phyloP scores from a whole-genome alignment of 2,329 filamentous ascomycete species.

The Xylaria sp. region DNA sequence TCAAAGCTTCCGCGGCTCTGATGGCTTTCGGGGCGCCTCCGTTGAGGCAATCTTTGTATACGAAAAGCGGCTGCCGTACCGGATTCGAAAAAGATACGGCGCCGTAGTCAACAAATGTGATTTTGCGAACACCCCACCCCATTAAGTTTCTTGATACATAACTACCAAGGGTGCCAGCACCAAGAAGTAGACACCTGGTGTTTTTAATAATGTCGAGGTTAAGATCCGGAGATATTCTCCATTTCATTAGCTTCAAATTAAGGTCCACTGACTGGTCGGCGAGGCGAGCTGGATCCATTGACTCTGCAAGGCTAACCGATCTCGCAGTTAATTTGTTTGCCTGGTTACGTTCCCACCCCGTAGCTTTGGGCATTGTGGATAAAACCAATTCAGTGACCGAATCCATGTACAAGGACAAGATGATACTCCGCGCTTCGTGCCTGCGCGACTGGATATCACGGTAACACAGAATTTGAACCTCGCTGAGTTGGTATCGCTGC shows the following conservation, averaged over 20 bases:
- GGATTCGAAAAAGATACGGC: constrained; percentile 96
- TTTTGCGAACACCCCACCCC: constrained; percentile 95
- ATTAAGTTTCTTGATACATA: constrained; percentile 93
- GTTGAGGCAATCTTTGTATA: constrained; percentile 86
- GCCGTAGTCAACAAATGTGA: constrained; percentile 96
- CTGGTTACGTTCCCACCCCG: constrained; percentile 91
- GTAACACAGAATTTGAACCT: constrained; percentile 89
- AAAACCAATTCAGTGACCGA: constrained; percentile 56
- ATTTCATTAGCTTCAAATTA: constrained; percentile 98
- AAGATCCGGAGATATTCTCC: constrained; percentile 90
- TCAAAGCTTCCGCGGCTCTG: constrained; percentile 81
- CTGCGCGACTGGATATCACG: constrained; percentile 82
- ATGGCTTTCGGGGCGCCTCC: constrained; percentile 87
- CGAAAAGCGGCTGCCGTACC: constrained; percentile 92
- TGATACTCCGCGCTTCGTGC: constrained; percentile 83
- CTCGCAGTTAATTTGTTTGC: constrained; percentile 81
- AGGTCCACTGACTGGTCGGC: constrained; percentile 96
- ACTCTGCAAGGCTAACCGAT: constrained; percentile 85
- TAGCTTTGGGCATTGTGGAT: constrained; percentile 82
- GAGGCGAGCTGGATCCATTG: constrained; percentile 89
- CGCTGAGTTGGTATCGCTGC: constrained; percentile 80
- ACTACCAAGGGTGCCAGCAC: constrained; percentile 91
- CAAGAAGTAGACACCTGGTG: constrained; percentile 89
- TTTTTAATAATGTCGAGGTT: constrained; percentile 89
- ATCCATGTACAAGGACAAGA: constrained; percentile 74